phyloP scores from a whole-genome alignment of 331 rosid genomes.

The Arachis monticola region DNA sequence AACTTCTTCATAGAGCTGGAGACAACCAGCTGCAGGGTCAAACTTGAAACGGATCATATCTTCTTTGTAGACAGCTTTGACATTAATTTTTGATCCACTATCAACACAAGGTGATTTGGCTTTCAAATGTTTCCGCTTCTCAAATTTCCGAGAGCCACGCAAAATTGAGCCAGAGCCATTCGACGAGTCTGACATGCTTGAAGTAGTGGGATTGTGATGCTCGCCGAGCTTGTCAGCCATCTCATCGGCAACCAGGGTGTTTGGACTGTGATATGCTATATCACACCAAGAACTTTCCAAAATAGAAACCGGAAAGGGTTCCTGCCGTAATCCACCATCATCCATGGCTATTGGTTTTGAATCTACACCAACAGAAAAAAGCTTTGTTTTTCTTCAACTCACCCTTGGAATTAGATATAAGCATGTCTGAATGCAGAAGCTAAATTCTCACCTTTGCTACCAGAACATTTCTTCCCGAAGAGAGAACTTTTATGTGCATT shows the following conservation, averaged over 20 bases:
- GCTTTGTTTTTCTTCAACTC: conserved; percentile 45
- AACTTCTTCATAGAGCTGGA: conserved; percentile 77
- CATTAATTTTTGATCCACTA: conserved; percentile 61
- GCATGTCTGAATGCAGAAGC: conserved; percentile 30
- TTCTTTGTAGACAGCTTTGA: conserved; percentile 76
- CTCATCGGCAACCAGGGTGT: conserved; percentile 54
- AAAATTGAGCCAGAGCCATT: conserved; percentile 55
- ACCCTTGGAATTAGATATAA: conserved; percentile 33
- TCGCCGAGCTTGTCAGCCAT: conserved; percentile 53
- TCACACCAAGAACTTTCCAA: conserved; percentile 42
- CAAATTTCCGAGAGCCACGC: conserved; percentile 67
- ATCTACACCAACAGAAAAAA: conserved; percentile 42
- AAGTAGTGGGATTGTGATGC: conserved; percentile 58
- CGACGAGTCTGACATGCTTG: conserved; percentile 76
- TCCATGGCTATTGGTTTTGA: conserved; percentile 53
- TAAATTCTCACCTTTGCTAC: conserved; percentile 36
- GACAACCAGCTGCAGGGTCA: conserved; percentile 63
- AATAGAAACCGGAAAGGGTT: conserved; percentile 40
- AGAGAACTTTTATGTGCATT: conserved; percentile 45
- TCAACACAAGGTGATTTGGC: conserved; percentile 46
- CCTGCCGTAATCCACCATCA: conserved; percentile 45
- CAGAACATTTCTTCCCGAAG: conserved; percentile 49
- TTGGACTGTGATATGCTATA: conserved; percentile 48
- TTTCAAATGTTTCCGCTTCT: conserved; percentile 55
- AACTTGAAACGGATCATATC: conserved; percentile 87